Base-by-base conservation (phyloP, 345 rosid genomes). In the Eucalyptus pauciflora region DNA sequence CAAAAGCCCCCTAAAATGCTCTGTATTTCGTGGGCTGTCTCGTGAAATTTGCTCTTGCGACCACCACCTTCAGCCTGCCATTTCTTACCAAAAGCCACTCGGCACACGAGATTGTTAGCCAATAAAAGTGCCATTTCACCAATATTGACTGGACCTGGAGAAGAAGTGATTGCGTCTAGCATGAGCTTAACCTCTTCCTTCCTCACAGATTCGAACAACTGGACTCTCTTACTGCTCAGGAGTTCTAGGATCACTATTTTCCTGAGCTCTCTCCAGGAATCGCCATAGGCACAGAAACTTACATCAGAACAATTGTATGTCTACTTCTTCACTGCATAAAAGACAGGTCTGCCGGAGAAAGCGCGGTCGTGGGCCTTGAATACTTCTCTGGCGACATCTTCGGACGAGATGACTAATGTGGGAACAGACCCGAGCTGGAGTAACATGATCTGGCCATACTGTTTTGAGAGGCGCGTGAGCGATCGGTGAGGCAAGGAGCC, bases 361-460 rank as follows among this genome's bases (percentile, higher is more conserved):
- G 87, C 89, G 5, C 91, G 79, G 89, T 94, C 94, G 49, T 93
- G 94, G 86, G 87, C 85, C 90, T 89, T 91, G 89, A 93, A 92
- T 50, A 92, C 80, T 8, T 91, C 94, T 88, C 85, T 90, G 13
- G 89, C 93, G n/a, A 89, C 86, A 13, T 92, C 92, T 12, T 92
- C 90, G 0, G 94, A 93, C 11, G 96, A 93, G 81, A 94, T 64
- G 17, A 93, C 92, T 9, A 93, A 41, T 29, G 94, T 89, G 13
- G 93, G 94, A 5, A 93, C 46, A 1, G 93, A 93, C 4, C 96
- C 94, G 7, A 94, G 90, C 69, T 90, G 94, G 88, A 94, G 85
- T 90, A 90, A 87, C 94, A 93, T 93, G 86, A 93, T 76, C 8
- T 92, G 87, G 1, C 96, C 95, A 79, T 93, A 89, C 54, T 91